Base-by-base conservation (phyloP, 2,329 filamentous ascomycete species). In the Fusarium veterinarium region DNA sequence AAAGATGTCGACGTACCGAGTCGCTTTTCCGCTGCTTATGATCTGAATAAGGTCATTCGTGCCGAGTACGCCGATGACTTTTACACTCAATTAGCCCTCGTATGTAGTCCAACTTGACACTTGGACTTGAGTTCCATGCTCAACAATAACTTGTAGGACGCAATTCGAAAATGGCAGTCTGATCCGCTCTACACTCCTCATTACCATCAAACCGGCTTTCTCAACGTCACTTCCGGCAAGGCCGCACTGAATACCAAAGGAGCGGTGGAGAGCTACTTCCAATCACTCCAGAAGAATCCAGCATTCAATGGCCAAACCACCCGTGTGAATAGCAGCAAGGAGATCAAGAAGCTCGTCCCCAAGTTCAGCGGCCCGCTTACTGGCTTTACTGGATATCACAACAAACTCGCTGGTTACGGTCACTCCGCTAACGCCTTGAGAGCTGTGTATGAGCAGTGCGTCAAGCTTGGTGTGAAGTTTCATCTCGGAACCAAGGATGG, bases 141-240 rank as follows among this genome's bases (percentile, higher is more conserved):
- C 28, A 28, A 28, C 28, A 7, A 28, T 28, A 28, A 28, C 28
- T 28, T 60, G 7, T 31, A 71, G 69, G 40, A 73, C 8, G 60
- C 69, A 0, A 72, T 72, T 1, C 64, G 64, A 2, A 70, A 70
- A 12, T 72, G 69, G 69, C 69, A 72, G 4, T 66, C 64, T 4
- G 69, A 72, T 14, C 69, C 69, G 0, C 51, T 72, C 4, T 72
- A 72, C 23, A 37, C 30, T 5, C 69, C 69, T 0, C 56, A 73
- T 14, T 72, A 72, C 14, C 69, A 73, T 6, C 53, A 72, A 40
- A 72, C 69, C 12, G 69, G 69, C 5, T 72, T 72, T 41, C 56
- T 72, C 4, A 72, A 72, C 5, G 69, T 72, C 6, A 72, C 69
- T 3, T 72, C 69, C 9, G 58, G 66, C 1, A 73, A 61, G 0